These are phyloP conservation scores for Alloteropsis angusta DNA, from an alignment of 202 grass and related monocot genomes.

Conservation along the genomic window DNA sequence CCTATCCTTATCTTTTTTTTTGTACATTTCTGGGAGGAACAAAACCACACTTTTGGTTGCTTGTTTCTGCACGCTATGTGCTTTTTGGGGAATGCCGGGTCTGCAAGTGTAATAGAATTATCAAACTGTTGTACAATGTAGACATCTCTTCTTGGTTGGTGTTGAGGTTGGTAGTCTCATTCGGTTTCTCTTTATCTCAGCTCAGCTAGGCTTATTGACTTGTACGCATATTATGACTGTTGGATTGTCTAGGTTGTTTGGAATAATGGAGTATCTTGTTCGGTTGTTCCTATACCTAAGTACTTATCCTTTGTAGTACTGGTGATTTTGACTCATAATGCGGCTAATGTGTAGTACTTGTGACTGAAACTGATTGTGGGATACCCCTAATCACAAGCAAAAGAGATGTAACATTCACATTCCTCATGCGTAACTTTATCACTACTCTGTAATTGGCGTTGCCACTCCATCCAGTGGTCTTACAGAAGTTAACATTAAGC, in stretches of 20 bases:
- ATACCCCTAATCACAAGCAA: slow-evolving; percentile 4
- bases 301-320: neutral
- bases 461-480: neutral
- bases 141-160: neutral
- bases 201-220: neutral
- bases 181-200: neutral
- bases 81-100: neutral
- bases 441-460: neutral
- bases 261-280: neutral
- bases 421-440: neutral
- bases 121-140: neutral
- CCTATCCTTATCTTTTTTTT: slow-evolving; percentile 2
- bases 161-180: neutral
- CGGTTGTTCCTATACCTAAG: neutral
- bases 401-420: neutral
- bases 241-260: neutral
- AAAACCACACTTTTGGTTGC: neutral
- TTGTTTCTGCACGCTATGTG: neutral
- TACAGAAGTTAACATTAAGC: neutral
- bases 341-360: too few relatives aligned
- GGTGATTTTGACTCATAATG: neutral
- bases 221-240: neutral
- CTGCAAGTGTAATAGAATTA: neutral
- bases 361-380: neutral
- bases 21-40: slow-evolving; percentile 2